Base-by-base conservation (phyloP, 257 asterid genomes). In the Craterostigma plantagineum region DNA sequence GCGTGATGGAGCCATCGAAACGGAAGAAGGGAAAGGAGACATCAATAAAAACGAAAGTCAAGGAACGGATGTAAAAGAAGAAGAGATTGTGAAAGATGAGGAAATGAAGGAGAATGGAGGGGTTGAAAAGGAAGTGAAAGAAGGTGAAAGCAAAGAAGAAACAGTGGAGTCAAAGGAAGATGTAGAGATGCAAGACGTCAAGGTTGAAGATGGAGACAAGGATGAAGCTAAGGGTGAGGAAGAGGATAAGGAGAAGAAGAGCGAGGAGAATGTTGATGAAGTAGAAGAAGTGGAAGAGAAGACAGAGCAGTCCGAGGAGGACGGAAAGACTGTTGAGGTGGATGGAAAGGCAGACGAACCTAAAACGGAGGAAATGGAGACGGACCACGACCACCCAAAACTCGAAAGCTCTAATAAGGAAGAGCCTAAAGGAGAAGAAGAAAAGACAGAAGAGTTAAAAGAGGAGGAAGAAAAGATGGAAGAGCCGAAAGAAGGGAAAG, bases 61-160 rank as follows among this genome's bases (percentile, higher is more conserved):
- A 39, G 40, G 42, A 17, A 72, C 67, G 72, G 75, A 64, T 33
- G 64, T 52, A 44, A 79, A 72, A 42, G 57, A 66, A 50, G 72
- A 57, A 57, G 66, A 56, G 52, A 62, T 35, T 16, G 50, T 43
- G 46, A 60, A 62, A 41, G 42, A 11, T 8, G 66, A 54, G 13
- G 42, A 52, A 15, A 48, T 41, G 38, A 49, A 37, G 48, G 58
- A 53, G 27, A 65, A 44, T 48, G 56, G 33, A n/a, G 44, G 12
- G 40, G 50, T 23, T 48, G 56, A 30, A n/a, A 39, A 16, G 42
- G 50, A 38, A 15, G 51, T 14, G 4, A 11, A 34, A 16, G 58
- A 34, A 14, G 38, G 34, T 14, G 62, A 23, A 0, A 17, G 45
- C 5, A 23, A 23, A 6, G 55, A 18, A 23, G 46, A n/a, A 15